Conservation (phyloP, 352 stramenopile species). For the Globisporangium emineosum region DNA sequence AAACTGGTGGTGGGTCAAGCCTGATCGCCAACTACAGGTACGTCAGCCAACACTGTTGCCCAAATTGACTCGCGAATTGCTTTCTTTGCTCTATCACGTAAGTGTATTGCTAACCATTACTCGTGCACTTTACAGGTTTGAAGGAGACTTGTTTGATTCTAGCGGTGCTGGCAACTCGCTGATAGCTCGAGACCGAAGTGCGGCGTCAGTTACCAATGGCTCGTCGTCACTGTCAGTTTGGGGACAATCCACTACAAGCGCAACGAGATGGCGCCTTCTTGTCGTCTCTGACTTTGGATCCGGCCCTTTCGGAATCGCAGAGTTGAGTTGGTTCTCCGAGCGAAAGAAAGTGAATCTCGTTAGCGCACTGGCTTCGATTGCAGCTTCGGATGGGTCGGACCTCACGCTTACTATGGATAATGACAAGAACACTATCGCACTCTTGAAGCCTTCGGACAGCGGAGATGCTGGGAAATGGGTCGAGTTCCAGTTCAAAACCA, state of each 20-base stretch:
- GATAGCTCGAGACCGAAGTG: neutral
- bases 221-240: constrained; percentile 2
- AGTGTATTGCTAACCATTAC: neutral
- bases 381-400: constrained; percentile 22
- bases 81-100: neutral
- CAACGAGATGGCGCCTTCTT: constrained; percentile 18
- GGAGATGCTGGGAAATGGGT: constrained; percentile 23
- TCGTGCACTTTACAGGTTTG: neutral
- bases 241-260: neutral
- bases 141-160: constrained; percentile 2
- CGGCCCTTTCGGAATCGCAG: constrained; percentile 24
- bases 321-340: constrained; percentile 31
- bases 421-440: constrained; percentile 23
- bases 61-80: neutral
- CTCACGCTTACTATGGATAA: constrained; percentile 21
- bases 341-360: constrained; percentile 18
- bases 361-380: constrained; percentile 5
- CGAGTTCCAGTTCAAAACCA: constrained; percentile 22
- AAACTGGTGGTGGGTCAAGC: neutral
- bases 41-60: too few relatives aligned
- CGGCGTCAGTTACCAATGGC: neutral
- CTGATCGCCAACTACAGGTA: constrained; percentile 9
- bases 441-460: constrained; percentile 11
- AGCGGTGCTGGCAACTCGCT: constrained; percentile 3
- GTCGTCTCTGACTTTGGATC: constrained; percentile 20